Conservation (phyloP, 2,329 filamentous ascomycete species). For the Colletotrichum noveboracense region DNA sequence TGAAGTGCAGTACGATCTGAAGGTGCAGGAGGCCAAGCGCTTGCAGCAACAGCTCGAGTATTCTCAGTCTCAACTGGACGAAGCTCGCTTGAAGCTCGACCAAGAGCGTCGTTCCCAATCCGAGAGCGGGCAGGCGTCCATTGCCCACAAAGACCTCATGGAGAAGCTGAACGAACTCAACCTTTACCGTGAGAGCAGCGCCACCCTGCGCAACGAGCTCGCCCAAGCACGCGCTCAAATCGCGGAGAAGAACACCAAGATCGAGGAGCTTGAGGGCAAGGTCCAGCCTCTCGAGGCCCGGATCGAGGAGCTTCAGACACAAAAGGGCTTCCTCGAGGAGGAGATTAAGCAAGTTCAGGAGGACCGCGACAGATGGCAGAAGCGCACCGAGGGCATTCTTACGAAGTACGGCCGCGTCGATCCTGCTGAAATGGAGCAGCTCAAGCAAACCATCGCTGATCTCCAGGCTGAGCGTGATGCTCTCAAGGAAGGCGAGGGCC, state of each 20-base stretch:
- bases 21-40: conserved; percentile 85
- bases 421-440: conserved; percentile 86
- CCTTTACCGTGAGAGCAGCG: conserved; percentile 92
- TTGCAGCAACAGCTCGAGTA: conserved; percentile 91
- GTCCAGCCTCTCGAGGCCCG: conserved; percentile 84
- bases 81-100: conserved; percentile 85
- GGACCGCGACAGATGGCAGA: conserved; percentile 93
- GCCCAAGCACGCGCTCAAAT: conserved; percentile 79
- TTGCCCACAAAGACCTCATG: conserved; percentile 89
- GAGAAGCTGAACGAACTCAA: conserved; percentile 96
- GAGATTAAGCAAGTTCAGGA: conserved; percentile 89
- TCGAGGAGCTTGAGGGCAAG: conserved; percentile 75
- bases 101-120: conserved; percentile 82
- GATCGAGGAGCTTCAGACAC: conserved; percentile 82
- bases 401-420: conserved; percentile 96
- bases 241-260: conserved; percentile 73
- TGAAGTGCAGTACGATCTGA: conserved; percentile 93
- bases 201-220: conserved; percentile 86
- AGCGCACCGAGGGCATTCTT: conserved; percentile 93
- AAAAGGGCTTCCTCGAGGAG: conserved; percentile 81
- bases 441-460: conserved; percentile 77
- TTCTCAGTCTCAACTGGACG: conserved; percentile 85
- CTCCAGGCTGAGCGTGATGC: conserved; percentile 70
- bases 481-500: conserved; percentile 53
- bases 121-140: conserved; percentile 74